These are phyloP conservation scores for Argentina anserina DNA, from an alignment of 306 rosid species.

Conservation along the genomic window DNA sequence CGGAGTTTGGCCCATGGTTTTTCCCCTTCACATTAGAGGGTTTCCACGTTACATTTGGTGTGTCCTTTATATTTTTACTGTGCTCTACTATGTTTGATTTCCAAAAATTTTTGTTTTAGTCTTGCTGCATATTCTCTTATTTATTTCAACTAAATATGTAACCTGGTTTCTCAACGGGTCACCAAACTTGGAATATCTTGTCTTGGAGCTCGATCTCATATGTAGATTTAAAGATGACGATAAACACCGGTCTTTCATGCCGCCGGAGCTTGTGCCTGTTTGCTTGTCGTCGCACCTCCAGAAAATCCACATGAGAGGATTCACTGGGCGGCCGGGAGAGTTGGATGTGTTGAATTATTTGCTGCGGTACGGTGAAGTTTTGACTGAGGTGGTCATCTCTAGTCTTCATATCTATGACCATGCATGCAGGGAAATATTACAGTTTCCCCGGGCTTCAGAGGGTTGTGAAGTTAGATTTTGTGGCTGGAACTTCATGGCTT, in stretches of 20 bases:
- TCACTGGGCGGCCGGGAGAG: not conserved
- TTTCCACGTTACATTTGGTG: not conserved
- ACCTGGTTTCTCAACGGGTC: not conserved
- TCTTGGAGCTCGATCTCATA: not conserved
- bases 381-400: not conserved
- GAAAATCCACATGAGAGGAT: not conserved
- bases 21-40: too few species aligned
- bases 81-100: too few species aligned
- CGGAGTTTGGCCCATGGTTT: too few species aligned
- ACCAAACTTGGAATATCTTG: not conserved
- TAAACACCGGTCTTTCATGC: not conserved
- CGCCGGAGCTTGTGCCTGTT: not conserved
- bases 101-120: too few species aligned
- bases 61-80: too few species aligned
- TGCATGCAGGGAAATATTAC: not conserved
- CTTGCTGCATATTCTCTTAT: too few species aligned
- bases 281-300: not conserved
- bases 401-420: too few species aligned
- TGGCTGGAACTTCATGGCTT: too few species aligned
- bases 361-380: not conserved
- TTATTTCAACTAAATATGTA: not conserved
- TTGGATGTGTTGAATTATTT: not conserved
- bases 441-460: not conserved
- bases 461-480: not conserved
- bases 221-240: not conserved